These are phyloP conservation scores for Vanrija humicola DNA, from an alignment of 1,284 basidiomycete species.

Conservation along the genomic window DNA sequence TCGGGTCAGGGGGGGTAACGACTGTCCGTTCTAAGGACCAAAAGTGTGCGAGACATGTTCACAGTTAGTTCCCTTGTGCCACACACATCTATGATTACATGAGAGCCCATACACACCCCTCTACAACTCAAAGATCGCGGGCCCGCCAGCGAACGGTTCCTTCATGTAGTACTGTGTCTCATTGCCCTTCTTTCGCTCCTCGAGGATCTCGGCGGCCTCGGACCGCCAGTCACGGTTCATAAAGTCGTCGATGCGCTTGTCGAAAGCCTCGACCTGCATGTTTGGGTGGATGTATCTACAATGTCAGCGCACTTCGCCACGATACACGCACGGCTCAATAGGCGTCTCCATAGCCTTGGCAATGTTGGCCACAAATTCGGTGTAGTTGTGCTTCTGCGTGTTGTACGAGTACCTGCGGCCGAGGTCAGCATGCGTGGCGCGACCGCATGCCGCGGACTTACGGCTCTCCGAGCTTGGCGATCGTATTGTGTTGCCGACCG, in stretches of 20 bases:
- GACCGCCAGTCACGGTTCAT: conserved; percentile 21
- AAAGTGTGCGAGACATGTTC: too few relatives aligned
- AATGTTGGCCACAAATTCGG: conserved; percentile 16
- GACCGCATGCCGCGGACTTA: background rate
- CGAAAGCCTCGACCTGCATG: conserved; percentile 13
- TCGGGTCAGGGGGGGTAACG: too few relatives aligned
- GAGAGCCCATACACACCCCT: too few relatives aligned
- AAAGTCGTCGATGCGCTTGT: conserved; percentile 14
- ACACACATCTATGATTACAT: too few relatives aligned
- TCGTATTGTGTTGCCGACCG: conserved; percentile 3
- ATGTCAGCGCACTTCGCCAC: background rate
- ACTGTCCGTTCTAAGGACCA: too few relatives aligned
- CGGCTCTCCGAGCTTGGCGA: background rate
- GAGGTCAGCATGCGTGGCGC: too few relatives aligned
- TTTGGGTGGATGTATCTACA: background rate
- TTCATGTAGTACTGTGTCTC: conserved; percentile 10
- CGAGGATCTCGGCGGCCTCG: conserved; percentile 20
- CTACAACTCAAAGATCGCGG: too few relatives aligned
- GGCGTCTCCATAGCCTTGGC: conserved; percentile 14
- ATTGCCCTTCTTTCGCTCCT: conserved; percentile 16
- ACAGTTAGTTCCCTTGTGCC: too few relatives aligned
- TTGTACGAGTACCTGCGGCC: conserved; percentile 18
- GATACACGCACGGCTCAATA: conserved; percentile 12
- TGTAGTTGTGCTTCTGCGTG: conserved; percentile 18
- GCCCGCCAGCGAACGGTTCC: too few relatives aligned